Evolutionary conservation across 176 grass and related monocot genomes (phyloP).

Genomic region (Thalia dealbata): DNA sequence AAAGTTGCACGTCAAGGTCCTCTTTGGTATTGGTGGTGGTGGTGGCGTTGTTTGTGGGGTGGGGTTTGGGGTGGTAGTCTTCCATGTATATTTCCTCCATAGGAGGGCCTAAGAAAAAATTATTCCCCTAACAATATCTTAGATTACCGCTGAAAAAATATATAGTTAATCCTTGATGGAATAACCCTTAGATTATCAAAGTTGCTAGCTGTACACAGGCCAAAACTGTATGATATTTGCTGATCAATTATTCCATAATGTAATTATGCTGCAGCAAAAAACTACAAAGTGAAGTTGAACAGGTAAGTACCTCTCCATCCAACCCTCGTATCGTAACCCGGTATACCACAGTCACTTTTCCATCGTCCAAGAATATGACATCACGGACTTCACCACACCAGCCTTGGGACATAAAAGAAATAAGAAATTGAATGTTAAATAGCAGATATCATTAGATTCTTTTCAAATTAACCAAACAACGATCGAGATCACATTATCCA

Average conservation of each 20-base stretch:
- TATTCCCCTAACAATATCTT: too few relatives aligned
- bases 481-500: background rate
- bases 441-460: background rate
- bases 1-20: too few relatives aligned
- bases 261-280: background rate
- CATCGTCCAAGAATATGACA: background rate
- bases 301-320: background rate
- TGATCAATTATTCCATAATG: background rate
- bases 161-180: too few relatives aligned
- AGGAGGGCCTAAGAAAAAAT: too few relatives aligned
- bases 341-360: constrained; percentile 2
- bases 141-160: too few relatives aligned
- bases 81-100: too few relatives aligned
- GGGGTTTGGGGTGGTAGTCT: too few relatives aligned
- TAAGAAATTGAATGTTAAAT: background rate
- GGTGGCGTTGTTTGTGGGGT: too few relatives aligned
- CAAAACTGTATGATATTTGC: background rate
- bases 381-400: constrained; percentile 10
- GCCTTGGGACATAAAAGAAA: background rate
- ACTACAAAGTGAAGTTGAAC: background rate
- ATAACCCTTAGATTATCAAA: too few relatives aligned
- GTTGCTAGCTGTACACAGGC: too few relatives aligned
- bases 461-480: background rate
- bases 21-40: too few relatives aligned
- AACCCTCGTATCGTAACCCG: constrained; percentile 5